Percentiles rank a stretch among this genome's conserved stretches.
Conservation (phyloP, 1,139 yeast species). For the Candida albicans region DNA sequence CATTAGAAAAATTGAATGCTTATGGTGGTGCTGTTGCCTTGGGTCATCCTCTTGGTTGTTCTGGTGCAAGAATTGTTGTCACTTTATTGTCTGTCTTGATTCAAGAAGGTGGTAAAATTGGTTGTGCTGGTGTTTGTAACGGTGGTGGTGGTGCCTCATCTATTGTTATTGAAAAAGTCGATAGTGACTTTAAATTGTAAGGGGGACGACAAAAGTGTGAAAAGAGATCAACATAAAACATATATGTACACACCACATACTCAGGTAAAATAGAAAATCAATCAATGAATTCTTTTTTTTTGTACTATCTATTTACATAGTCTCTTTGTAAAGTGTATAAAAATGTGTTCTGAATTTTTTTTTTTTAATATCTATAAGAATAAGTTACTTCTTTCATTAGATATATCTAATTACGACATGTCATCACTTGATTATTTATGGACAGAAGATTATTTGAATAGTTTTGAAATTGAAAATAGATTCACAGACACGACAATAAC, state of each 20-base stretch:
- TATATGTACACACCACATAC: too few relatives aligned
- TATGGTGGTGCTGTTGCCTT: constrained; percentile 98
- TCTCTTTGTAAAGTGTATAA: too few relatives aligned
- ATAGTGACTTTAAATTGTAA: constrained; percentile 24
- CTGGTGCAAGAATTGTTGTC: constrained; percentile 93
- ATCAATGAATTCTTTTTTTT: too few relatives aligned
- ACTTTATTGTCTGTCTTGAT: constrained; percentile 74
- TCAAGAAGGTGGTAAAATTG: constrained; percentile 86
- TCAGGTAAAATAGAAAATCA: too few relatives aligned
- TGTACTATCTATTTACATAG: too few relatives aligned
- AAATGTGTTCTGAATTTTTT: background rate
- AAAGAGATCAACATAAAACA: too few relatives aligned
- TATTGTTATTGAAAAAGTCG: constrained; percentile 31
- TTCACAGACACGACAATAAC: constrained; percentile 11
- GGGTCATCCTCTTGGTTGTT: constrained; percentile 97
- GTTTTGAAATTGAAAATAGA: constrained; percentile 9
- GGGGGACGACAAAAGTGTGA: background rate
- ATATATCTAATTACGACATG: background rate
- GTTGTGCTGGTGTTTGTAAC: constrained; percentile 95
- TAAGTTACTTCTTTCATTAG: too few relatives aligned
- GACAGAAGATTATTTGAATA: constrained; percentile 10
- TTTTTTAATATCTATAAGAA: too few relatives aligned
- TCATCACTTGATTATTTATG: constrained; percentile 13
- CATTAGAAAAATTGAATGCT: constrained; percentile 74
- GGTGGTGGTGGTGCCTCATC: constrained; percentile 98